These are phyloP conservation scores for Oidiodendron maius DNA, from an alignment of 495 filamentous ascomycete genomes.

Conservation along the genomic window DNA sequence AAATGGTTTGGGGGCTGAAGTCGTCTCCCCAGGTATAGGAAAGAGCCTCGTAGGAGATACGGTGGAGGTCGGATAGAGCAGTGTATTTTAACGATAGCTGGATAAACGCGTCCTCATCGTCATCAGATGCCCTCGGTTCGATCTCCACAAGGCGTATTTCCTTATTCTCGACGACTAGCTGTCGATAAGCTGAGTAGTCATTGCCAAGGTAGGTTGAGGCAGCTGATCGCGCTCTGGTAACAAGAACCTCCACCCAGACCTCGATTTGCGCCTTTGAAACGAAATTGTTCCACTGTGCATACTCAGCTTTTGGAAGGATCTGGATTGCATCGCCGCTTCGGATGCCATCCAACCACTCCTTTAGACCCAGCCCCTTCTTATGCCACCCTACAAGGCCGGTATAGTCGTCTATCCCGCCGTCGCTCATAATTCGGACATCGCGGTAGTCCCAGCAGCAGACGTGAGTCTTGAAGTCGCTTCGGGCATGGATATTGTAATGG, in stretches of 20 bases:
- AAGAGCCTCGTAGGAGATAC: not conserved
- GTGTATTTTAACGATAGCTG: too few species aligned
- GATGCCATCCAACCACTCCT: not conserved
- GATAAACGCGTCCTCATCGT: too few species aligned
- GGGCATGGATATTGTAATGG: slow-evolving; percentile 13
- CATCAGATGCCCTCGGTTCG: not conserved
- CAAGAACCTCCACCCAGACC: too few species aligned
- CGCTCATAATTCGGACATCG: too few species aligned
- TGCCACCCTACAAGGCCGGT: too few species aligned
- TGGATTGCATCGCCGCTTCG: slow-evolving; percentile 1
- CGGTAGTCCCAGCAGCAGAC: slow-evolving; percentile 10
- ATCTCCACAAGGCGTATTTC: not conserved
- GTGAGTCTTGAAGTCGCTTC: slow-evolving; percentile 3
- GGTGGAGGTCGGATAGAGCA: too few species aligned
- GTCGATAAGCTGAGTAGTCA: not conserved
- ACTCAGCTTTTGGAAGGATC: not conserved
- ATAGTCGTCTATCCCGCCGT: too few species aligned
- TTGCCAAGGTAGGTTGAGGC: too few species aligned
- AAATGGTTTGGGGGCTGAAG: not conserved
- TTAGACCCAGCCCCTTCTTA: not conserved
- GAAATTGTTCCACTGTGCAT: not conserved
- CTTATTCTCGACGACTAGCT: not conserved
- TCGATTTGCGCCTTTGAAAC: not conserved
- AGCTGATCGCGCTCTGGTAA: too few species aligned
- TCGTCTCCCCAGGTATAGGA: not conserved